Base-by-base conservation (phyloP, 805 yeast species). In the Candida caryicola region DNA sequence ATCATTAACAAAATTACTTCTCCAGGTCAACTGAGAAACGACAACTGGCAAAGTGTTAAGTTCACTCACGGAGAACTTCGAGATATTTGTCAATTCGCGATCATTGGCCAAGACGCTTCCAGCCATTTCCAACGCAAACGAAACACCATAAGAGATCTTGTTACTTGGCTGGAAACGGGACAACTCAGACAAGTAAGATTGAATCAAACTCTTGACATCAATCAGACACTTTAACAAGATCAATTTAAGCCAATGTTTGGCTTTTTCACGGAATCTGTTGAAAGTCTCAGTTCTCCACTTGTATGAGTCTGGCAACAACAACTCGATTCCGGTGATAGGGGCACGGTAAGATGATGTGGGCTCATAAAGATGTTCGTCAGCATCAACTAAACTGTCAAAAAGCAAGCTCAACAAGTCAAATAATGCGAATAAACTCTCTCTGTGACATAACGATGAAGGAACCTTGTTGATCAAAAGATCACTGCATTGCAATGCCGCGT, bases 91-190 rank as follows among this genome's bases (percentile, higher is more conserved):
- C 19, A 82, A 59, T 50, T 85, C 93, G 31, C 81, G 66, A 50
- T 87, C 95, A 19, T 71, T 71, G 14, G 81, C 71, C n/a, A 81
- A 63, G 9, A 87, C 74, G 4, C 76, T 59, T 3, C 93, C 88
- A 1, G 95, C 95, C 81, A 88, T 76, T 47, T 86, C 93, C 41
- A 90, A 66, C 0, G 99, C 98, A 70, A 91, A 86, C 0, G 95
- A 82, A 34, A 89, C 82, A 38, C 98, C 98, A 52, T 75, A 81
- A 40, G 85, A 82, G 29, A 85, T 74, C 5, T 36, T 44, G 18
- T 37, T 40, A 23, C 25, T 55, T 35, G 32, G 47, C 55, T 23
- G 48, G 33, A 30, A 29, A 4, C 29, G 23, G 6, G 31, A 29
- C 15, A 46, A 28, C 12, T 52, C 60, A 1, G 87, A 73, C 3